Evolutionary conservation across 2,329 filamentous ascomycete species (phyloP), one percentile per base, ranked within the genome.

Genomic region (Ascochyta koolunga): DNA sequence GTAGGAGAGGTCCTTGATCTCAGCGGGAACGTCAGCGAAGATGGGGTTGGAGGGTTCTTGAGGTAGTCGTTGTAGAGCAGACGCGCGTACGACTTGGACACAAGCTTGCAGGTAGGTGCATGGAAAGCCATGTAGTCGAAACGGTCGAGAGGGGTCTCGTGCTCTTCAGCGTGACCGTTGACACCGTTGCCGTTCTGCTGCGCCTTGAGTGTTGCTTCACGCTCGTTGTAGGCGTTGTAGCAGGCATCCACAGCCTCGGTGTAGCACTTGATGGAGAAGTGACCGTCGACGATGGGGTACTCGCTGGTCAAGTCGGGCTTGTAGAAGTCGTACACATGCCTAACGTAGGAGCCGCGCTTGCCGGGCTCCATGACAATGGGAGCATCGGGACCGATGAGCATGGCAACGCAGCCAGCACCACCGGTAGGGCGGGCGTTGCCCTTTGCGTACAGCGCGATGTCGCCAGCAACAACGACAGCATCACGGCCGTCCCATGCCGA

Each of bases 51-150:
- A 68, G 25, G 78, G 67, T 82, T 72, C 37, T 57, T 59, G 61
- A 80, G 72, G 70, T 76, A 82, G 66, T 82, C 80, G 70, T 82
- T 82, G 77, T 81, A 82, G 18, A 81, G 71, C 44, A 82, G 66
- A 46, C 80, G 78, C 31, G 77, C 80, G 69, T 82, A 82, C 49
- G 79, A 81, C 75, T 82, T 82, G 59, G 77, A 72, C n/a, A 82
- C 80, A 44, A 82, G 76, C 70, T 82, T 82, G 78, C 80, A 82
- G 36, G 78, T 82, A 7, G 80, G 80, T 10, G 79, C 77, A 66
- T 82, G 80, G 77, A 82, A 82, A 67, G 76, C 77, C 78, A 82
- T 81, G 76, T 81, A 78, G 72, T 82, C 80, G 66, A 82, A 82
- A 35, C 79, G 77, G 68, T 82, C 80, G 15, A 82, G 69, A 41